Evolutionary conservation across 2,329 filamentous ascomycete species (phyloP).

Genomic region (Penicillium sp.): DNA sequence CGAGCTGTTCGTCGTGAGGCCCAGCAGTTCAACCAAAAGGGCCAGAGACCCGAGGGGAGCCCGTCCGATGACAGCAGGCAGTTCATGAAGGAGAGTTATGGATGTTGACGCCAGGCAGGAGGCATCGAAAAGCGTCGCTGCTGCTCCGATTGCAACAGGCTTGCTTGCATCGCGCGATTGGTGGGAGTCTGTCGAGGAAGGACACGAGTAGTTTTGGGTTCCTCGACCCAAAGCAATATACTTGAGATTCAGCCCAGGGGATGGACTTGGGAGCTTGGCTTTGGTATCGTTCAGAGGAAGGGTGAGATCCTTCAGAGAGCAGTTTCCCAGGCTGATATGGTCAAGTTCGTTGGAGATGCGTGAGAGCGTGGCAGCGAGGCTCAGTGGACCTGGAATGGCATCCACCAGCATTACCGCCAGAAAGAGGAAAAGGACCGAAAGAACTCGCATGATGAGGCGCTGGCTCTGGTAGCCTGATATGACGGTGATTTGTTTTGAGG

Average conservation of each 20-base stretch:
- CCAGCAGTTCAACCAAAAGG: slow-evolving; percentile 24
- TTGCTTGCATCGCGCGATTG: slow-evolving; percentile 8
- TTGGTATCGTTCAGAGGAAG: slow-evolving; percentile 24
- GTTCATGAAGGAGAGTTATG: slow-evolving; percentile 31
- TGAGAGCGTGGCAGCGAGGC: slow-evolving; percentile 20
- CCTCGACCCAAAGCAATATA: slow-evolving; percentile 51
- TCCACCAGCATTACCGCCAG: slow-evolving; percentile 4
- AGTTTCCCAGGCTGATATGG: slow-evolving; percentile 26
- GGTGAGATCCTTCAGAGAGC: slow-evolving; percentile 18
- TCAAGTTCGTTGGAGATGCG: slow-evolving; percentile 25
- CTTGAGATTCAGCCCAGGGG: slow-evolving; percentile 38
- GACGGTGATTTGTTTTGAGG: background rate
- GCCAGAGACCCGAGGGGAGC: slow-evolving; percentile 33
- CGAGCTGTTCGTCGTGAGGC: slow-evolving; percentile 17
- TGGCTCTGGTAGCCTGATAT: background rate
- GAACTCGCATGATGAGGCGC: slow-evolving; percentile 5
- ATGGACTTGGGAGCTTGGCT: slow-evolving; percentile 33
- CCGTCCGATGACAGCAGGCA: slow-evolving; percentile 25
- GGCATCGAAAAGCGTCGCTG: slow-evolving; percentile 49
- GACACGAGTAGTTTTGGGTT: slow-evolving; percentile 55
- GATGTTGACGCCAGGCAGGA: slow-evolving; percentile 40
- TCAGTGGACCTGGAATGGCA: slow-evolving; percentile 18
- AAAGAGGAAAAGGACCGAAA: background rate
- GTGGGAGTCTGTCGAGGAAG: slow-evolving; percentile 25
- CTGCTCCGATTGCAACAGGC: slow-evolving; percentile 47